A percentile compares a stretch with the other conserved stretches of the same genome.
Evolutionary conservation across 441 rosid genomes (phyloP).

Genomic region (Corymbia citriodora): DNA sequence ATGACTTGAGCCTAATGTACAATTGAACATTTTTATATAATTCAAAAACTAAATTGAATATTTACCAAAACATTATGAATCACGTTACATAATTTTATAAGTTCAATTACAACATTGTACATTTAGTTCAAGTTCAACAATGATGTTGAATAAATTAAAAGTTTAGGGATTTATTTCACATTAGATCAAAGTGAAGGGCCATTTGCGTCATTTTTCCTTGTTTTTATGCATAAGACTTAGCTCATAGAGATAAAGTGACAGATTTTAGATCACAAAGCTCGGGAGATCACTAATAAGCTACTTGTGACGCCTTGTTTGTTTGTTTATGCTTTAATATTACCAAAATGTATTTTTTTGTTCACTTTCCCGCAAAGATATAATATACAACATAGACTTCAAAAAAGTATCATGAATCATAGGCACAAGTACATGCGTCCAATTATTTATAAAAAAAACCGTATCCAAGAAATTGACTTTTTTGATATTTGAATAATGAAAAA

Average conservation of each 20-base stretch:
- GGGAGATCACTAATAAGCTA: background rate
- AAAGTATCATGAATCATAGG: background rate
- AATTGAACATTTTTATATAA: no score
- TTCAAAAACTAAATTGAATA: no score
- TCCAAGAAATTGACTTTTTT: no score
- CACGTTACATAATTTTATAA: no score
- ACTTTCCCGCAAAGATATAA: background rate
- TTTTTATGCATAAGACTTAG: background rate
- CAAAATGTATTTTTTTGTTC: background rate
- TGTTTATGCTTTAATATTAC: background rate
- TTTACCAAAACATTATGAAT: no score
- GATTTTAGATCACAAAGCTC: background rate
- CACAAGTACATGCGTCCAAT: background rate
- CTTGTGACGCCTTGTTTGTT: background rate
- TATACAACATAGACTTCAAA: background rate
- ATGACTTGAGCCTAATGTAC: no score
- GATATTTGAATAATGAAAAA: no score
- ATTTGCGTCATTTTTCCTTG: background rate
- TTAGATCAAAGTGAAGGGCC: background rate
- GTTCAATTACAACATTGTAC: fast-evolving
- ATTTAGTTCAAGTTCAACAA: fast-evolving
- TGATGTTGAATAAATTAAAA: no score
- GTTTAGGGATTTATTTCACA: no score
- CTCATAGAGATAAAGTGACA: background rate
- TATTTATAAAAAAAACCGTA: background rate